Conservation (phyloP, 1,284 basidiomycete genomes). For the Tausonia pullulans region DNA sequence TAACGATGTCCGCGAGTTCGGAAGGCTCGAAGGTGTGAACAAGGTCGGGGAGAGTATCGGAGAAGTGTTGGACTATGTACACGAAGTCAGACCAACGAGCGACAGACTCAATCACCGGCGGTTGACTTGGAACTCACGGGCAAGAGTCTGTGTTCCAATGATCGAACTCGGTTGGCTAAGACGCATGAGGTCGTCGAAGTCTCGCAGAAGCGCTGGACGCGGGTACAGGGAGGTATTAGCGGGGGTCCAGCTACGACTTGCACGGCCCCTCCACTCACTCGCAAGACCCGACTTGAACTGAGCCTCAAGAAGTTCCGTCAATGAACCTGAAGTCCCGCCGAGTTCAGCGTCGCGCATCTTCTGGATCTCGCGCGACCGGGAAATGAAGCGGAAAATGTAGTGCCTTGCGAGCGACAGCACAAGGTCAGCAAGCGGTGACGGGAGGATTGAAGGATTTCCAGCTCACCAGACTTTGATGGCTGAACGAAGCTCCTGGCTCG, state of each 20-base stretch:
- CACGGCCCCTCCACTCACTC: slow-evolving; percentile 21
- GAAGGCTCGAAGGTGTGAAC: slow-evolving; percentile 63
- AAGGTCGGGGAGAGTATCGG: slow-evolving; percentile 80
- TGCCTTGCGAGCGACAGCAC: slow-evolving; percentile 35
- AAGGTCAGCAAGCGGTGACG: neutral
- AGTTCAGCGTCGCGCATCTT: slow-evolving; percentile 65
- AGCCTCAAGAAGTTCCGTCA: slow-evolving; percentile 53
- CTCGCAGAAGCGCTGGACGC: slow-evolving; percentile 48
- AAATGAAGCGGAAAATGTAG: slow-evolving; percentile 88
- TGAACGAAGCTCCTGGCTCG: slow-evolving; percentile 64
- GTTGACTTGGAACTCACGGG: slow-evolving; percentile 26
- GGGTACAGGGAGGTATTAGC: neutral
- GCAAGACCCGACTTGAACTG: slow-evolving; percentile 54
- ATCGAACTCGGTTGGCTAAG: slow-evolving; percentile 65
- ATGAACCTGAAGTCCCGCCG: slow-evolving; percentile 60
- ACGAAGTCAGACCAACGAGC: neutral
- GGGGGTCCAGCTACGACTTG: too few relatives aligned
- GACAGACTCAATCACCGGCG: too few relatives aligned
- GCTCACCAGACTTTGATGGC: slow-evolving; percentile 78
- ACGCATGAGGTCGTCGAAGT: slow-evolving; percentile 83
- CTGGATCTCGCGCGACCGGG: slow-evolving; percentile 75
- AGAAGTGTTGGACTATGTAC: slow-evolving; percentile 70
- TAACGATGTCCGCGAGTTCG: slow-evolving; percentile 74
- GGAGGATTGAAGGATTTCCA: neutral
- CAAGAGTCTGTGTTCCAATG: slow-evolving; percentile 90